Conservation (phyloP, 805 yeast genomes). For the Ogataea pilisensis region DNA sequence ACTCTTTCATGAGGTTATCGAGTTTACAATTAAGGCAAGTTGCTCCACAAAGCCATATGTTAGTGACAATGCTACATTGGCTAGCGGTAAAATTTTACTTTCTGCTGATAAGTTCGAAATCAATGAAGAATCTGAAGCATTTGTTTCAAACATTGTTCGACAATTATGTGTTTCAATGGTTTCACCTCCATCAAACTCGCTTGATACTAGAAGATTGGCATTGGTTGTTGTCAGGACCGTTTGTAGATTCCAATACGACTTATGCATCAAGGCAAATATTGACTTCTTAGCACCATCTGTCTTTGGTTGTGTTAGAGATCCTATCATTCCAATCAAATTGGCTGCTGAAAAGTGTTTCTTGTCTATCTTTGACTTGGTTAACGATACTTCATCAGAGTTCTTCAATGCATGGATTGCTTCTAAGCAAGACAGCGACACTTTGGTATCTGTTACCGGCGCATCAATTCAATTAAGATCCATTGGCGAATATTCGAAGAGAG, state of each 20-base stretch:
- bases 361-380: constrained; percentile 66
- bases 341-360: constrained; percentile 92
- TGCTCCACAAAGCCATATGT: constrained; percentile 45
- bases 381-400: constrained; percentile 48
- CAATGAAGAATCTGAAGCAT: constrained; percentile 33
- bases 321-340: constrained; percentile 84
- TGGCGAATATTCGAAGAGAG: constrained; percentile 86
- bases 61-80: constrained; percentile 72
- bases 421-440: constrained; percentile 33
- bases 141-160: constrained; percentile 39
- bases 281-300: constrained; percentile 65
- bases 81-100: constrained; percentile 76
- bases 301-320: constrained; percentile 79
- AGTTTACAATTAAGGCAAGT: constrained; percentile 43
- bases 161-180: constrained; percentile 47
- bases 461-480: constrained; percentile 64
- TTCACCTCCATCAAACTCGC: constrained; percentile 56
- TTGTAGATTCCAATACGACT: constrained; percentile 54
- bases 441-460: constrained; percentile 42
- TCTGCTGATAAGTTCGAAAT: constrained; percentile 38
- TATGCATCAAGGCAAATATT: constrained; percentile 47
- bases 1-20: constrained; percentile 44
- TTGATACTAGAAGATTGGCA: constrained; percentile 76
- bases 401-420: constrained; percentile 64
- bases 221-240: constrained; percentile 73